Base-by-base conservation (phyloP, 164 flowering plant species). In the Sextonia rubra region DNA sequence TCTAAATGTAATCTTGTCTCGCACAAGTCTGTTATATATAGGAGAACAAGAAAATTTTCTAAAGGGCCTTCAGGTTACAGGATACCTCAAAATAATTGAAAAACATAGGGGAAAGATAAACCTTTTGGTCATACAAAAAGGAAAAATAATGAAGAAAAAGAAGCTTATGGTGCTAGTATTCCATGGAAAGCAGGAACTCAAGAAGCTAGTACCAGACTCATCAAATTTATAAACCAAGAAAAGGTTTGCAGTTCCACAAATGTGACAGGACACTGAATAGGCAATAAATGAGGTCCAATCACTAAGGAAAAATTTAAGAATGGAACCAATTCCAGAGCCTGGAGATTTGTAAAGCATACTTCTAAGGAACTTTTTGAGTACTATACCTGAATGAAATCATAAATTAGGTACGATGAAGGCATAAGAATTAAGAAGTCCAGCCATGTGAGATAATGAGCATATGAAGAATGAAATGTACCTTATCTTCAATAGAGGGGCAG, bases 401-500 rank as follows among this genome's bases (percentile, higher is more conserved):
- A 22, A 26, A 61, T 12, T 37, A 64, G 14, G 26, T 61, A 30
- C 37, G 8, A 22, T 11, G 64, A 37, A 37, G 6, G 44, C 44
- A 37, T 25, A 7, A 25, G 17, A 61, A 11, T 25, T n/a, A 64
- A 26, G 29, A 62, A 64, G 22, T 64, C 22, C n/a, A 44, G 44
- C 32, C 55, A 17, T 22, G 44, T 47, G n/a, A 52, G 58, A 52
- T 37, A 37, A 37, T 37, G 47, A 65, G 47, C 17, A 67, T 47
- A 15, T 7, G 26, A 23, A 61, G 26, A 3, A 62, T 23, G 29
- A 69, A 14, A 4, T 22, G 48, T 80, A 92, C 99, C 97, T 95
- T 92, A 78, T 95, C 99, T 85, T 95, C 99, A 82, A 95, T 95
- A 60, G 98, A 91, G 72, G 99, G 98, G 82, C 99, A 95, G 82